Base-by-base conservation (phyloP, 208 protist genomes). In the Leishmania amazonensis region DNA sequence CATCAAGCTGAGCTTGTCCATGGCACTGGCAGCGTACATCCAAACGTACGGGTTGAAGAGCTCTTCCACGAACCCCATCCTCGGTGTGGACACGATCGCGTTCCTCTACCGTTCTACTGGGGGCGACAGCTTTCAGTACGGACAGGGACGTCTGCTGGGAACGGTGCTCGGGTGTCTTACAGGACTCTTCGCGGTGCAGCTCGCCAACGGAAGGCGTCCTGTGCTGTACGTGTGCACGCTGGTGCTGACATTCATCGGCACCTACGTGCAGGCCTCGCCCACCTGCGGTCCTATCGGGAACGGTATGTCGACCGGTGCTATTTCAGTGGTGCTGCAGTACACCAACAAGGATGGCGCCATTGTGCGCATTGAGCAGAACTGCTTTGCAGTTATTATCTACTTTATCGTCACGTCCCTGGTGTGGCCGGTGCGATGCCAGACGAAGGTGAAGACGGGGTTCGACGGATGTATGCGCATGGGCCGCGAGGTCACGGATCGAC, bases 351-450 rank as follows among this genome's bases (percentile, higher is more conserved):
- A 68, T 62, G 79, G 85, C 19, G 94, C 94, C 3, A 95, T 96
- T 77, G 84, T 90, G n/a, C 94, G 94, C 85, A 97, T 97, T 75
- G 86, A 97, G 80, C 94, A 97, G 82, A 97, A 96, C 85, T 92
- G 92, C 75, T 97, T 97, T 73, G 91, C 94, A 70, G 94, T 97
- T 79, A 85, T 96, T 65, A 89, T 95, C 54, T 97, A 97, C 85
- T 97, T 97, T 75, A 86, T 90, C 57, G 88, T 97, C 82, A 90
- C 91, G 19, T 94, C 85, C 49, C 57, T 94, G 8, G 67, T 97
- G n/a, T 97, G 94, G 93, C 94, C 94, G 24, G 94, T 95, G 87
- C 89, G 92, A 74, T 91, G 90, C 3, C 82, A 83, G 9, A 89
- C 80, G 45, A 95, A 95, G 85, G 85, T 97, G 78, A 86, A 90